Percentiles rank a stretch among this genome's conserved stretches.
phyloP scores from a whole-genome alignment of 2,329 filamentous ascomycete species.

The Ophiostoma triangulosporum region DNA sequence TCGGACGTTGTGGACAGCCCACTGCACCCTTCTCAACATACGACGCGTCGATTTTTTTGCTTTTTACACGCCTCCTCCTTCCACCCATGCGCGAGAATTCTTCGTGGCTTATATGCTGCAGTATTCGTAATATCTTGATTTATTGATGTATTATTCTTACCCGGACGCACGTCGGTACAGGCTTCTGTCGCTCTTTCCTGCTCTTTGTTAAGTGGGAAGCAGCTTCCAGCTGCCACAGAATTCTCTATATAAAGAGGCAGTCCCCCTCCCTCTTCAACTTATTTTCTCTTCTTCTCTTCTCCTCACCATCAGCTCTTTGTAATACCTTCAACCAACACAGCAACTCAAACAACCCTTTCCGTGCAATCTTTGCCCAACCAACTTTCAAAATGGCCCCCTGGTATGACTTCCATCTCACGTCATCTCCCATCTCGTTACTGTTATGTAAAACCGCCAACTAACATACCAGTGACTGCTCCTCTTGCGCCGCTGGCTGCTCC shows the following conservation, averaged over 20 bases:
- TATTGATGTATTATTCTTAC: neutral
- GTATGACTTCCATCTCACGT: neutral
- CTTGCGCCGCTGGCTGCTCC: conserved; percentile 12
- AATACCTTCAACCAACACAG: neutral
- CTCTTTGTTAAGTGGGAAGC: neutral
- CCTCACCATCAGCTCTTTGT: neutral
- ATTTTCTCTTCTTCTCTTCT: neutral
- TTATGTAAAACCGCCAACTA: neutral
- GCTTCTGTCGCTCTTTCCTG: neutral
- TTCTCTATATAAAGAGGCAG: neutral
- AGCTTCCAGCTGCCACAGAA: neutral
- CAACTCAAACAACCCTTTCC: neutral
- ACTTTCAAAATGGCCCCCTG: neutral
- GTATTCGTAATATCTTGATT: neutral
- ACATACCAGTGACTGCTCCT: conserved; percentile 12
- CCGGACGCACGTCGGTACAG: neutral
- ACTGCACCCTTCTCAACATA: neutral
- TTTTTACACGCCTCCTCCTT: neutral
- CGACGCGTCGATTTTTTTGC: neutral
- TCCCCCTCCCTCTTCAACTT: neutral
- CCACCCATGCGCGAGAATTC: neutral
- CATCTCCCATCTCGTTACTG: neutral
- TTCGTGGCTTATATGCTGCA: neutral
- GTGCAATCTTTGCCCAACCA: neutral
- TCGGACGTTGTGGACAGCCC: neutral